Conservation (phyloP, 768 basidiomycete species). For the Fomitopsis serialis region DNA sequence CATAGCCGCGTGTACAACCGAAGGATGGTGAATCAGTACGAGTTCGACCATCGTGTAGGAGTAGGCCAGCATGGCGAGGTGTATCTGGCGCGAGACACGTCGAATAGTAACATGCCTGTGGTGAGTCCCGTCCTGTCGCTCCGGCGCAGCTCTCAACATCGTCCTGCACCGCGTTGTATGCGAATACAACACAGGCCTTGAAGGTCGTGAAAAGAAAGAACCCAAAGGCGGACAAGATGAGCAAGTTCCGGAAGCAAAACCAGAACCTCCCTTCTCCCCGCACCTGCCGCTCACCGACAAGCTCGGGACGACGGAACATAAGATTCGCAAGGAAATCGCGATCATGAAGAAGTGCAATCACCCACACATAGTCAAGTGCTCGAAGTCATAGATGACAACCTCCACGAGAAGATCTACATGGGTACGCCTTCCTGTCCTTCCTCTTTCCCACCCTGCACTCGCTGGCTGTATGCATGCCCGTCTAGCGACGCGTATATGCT, state of each 20-base stretch:
- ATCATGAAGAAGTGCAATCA: constrained; percentile 98
- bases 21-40: constrained; percentile 79
- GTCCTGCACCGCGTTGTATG: neutral
- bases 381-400: constrained; percentile 93
- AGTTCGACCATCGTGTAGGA: constrained; percentile 71
- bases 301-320: constrained; percentile 68
- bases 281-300: constrained; percentile 61
- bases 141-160: neutral
- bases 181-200: constrained; percentile 52
- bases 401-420: constrained; percentile 87
- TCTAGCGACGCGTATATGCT: too few relatives aligned
- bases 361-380: constrained; percentile 83
- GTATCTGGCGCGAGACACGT: constrained; percentile 59
- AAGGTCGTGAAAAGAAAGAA: constrained; percentile 73
- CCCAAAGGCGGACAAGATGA: constrained; percentile 62
- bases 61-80: constrained; percentile 91
- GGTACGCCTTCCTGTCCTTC: constrained; percentile 46
- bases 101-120: constrained; percentile 30
- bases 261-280: constrained; percentile 36
- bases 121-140: constrained; percentile 40
- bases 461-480: constrained; percentile 7
- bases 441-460: neutral
- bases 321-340: constrained; percentile 91
- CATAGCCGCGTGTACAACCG: constrained; percentile 30
- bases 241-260: constrained; percentile 34